Percentiles rank a stretch among this genome's conserved stretches.
Evolutionary conservation across 768 basidiomycete species (phyloP).

Genomic region (Chiua virens): DNA sequence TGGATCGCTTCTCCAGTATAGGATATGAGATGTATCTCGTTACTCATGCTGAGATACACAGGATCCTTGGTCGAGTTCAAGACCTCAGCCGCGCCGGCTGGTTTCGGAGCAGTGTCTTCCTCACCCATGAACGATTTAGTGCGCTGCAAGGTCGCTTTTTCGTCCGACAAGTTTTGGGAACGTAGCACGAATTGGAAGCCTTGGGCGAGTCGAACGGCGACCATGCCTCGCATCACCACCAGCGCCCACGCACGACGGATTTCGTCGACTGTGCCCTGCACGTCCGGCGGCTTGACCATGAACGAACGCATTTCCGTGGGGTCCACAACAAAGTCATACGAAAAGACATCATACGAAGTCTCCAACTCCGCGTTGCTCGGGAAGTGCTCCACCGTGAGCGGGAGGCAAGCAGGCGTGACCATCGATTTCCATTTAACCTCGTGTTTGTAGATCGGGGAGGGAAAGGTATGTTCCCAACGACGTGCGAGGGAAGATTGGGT

Average conservation of each 20-base stretch:
- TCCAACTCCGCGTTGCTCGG: slow-evolving; percentile 76
- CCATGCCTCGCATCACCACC: slow-evolving; percentile 89
- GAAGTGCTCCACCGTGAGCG: slow-evolving; percentile 87
- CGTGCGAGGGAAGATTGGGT: slow-evolving; percentile 74
- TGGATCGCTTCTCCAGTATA: slow-evolving; percentile 91
- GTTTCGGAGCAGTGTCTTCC: slow-evolving; percentile 52
- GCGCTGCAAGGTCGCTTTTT: slow-evolving; percentile 42
- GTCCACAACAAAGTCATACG: slow-evolving; percentile 87
- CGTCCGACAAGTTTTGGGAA: slow-evolving; percentile 35
- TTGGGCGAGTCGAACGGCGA: slow-evolving; percentile 86
- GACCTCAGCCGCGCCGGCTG: slow-evolving; percentile 65
- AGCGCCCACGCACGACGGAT: slow-evolving; percentile 70
- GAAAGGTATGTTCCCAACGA: slow-evolving; percentile 88
- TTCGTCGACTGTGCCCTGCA: slow-evolving; percentile 51
- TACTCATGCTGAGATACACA: slow-evolving; percentile 91
- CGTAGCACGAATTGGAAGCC: slow-evolving; percentile 91
- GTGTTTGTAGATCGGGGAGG: slow-evolving; percentile 70
- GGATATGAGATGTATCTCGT: slow-evolving; percentile 90
- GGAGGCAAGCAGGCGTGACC: slow-evolving; percentile 82
- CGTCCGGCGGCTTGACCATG: slow-evolving; percentile 67
- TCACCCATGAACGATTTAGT: slow-evolving; percentile 60
- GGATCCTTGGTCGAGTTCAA: slow-evolving; percentile 61
- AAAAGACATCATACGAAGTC: slow-evolving; percentile 74
- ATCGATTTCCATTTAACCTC: slow-evolving; percentile 92
- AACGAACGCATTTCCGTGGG: slow-evolving; percentile 85